These are phyloP conservation scores for Penicillium hordei DNA, from an alignment of 2,329 filamentous ascomycete species.

Conservation along the genomic window DNA sequence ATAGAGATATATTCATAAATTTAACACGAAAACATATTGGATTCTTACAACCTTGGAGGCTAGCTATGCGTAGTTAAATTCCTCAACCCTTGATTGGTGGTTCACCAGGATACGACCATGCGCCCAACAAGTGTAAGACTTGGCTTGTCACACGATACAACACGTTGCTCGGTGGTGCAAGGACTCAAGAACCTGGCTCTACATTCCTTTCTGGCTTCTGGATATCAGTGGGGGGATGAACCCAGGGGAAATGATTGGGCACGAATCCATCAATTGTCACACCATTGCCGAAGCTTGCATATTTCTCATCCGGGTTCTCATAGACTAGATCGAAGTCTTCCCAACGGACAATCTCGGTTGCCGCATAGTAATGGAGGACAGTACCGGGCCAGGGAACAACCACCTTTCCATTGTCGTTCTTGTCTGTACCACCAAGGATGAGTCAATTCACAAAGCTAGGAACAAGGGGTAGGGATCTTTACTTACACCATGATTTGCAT, in stretches of 20 bases:
- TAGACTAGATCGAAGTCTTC: slow-evolving; percentile 10
- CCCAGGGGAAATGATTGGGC: slow-evolving; percentile 3
- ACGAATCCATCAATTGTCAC: slow-evolving; percentile 1
- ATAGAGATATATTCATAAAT: neutral
- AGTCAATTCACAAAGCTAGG: neutral
- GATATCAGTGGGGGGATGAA: neutral
- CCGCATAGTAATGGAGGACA: slow-evolving; percentile 15
- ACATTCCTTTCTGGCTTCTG: neutral
- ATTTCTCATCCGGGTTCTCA: slow-evolving; percentile 2
- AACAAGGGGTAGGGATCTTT: neutral
- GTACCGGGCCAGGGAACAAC: slow-evolving; percentile 14
- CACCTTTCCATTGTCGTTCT: slow-evolving; percentile 9
- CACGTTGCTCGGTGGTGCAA: neutral
- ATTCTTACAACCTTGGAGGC: neutral
- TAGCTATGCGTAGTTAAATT: neutral
- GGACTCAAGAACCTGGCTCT: neutral
- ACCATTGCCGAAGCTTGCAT: slow-evolving; percentile 7
- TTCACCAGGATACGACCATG: neutral
- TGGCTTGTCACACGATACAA: neutral
- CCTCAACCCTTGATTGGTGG: neutral
- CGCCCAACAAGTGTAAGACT: neutral
- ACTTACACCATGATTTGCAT: slow-evolving; percentile 12
- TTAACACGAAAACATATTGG: neutral
- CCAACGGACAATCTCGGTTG: slow-evolving; percentile 13
- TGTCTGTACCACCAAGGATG: neutral